Conservation (phyloP, 2,329 filamentous ascomycete genomes). For the Aspergillus versicolor region DNA sequence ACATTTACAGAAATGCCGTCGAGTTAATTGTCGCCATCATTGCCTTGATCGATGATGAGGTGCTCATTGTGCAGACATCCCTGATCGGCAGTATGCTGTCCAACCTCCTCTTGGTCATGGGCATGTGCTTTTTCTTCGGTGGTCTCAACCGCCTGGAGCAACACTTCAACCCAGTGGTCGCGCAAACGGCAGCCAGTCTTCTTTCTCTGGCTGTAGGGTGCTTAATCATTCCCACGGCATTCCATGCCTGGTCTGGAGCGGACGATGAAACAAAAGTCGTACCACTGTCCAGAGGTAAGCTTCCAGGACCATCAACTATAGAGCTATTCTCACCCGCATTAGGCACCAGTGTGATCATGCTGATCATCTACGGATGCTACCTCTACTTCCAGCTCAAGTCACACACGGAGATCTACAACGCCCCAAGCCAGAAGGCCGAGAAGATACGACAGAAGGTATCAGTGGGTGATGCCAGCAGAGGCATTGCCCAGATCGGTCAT, state of each 20-base stretch:
- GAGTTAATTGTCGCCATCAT: slow-evolving; percentile 88
- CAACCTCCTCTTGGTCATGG: slow-evolving; percentile 83
- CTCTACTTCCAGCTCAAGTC: slow-evolving; percentile 90
- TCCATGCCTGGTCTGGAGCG: slow-evolving; percentile 57
- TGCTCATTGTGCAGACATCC: slow-evolving; percentile 87
- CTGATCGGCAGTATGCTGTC: slow-evolving; percentile 89
- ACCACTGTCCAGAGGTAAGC: slow-evolving; percentile 34
- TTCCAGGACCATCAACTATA: neutral
- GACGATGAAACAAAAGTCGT: slow-evolving; percentile 29
- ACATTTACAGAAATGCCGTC: slow-evolving; percentile 66
- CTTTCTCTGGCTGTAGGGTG: slow-evolving; percentile 76
- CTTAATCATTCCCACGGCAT: slow-evolving; percentile 87
- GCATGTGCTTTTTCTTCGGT: slow-evolving; percentile 89
- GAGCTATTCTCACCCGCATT: neutral
- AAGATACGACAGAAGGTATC: slow-evolving; percentile 51
- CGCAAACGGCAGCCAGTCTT: slow-evolving; percentile 81
- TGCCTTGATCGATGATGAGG: slow-evolving; percentile 70
- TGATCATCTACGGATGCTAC: slow-evolving; percentile 80
- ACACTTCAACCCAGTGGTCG: slow-evolving; percentile 88
- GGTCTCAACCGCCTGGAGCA: slow-evolving; percentile 77
- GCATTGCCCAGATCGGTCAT: slow-evolving; percentile 55
- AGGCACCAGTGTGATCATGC: slow-evolving; percentile 70
- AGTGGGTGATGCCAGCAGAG: slow-evolving; percentile 50
- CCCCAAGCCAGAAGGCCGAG: slow-evolving; percentile 73
- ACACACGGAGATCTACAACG: slow-evolving; percentile 76